phyloP scores from a whole-genome alignment of 441 rosid species.

The Brassica hybrid region DNA sequence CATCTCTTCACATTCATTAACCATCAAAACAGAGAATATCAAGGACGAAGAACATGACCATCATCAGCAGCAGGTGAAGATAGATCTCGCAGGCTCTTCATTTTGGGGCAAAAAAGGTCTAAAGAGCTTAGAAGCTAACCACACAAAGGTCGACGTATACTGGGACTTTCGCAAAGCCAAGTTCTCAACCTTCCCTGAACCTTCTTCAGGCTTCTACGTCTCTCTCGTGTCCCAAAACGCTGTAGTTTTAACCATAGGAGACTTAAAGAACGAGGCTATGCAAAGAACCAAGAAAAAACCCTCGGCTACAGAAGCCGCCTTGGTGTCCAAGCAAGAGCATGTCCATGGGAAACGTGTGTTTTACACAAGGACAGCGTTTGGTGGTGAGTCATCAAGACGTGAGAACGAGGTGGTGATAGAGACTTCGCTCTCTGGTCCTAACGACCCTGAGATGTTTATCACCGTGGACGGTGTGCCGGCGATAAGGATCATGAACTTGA shows the following conservation, averaged over 20 bases:
- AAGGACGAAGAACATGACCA: constrained; percentile 45
- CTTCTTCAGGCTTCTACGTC: constrained; percentile 68
- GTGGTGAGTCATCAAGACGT: constrained; percentile 34
- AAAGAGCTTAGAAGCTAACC: constrained; percentile 59
- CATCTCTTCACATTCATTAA: constrained; percentile 55
- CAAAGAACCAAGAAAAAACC: constrained; percentile 63
- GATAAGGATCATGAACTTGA: constrained; percentile 62
- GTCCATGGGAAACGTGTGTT: constrained; percentile 68
- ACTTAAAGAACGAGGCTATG: constrained; percentile 62
- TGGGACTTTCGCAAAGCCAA: constrained; percentile 82
- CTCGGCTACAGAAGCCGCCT: constrained; percentile 51
- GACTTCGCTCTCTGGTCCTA: constrained; percentile 55
- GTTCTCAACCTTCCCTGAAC: constrained; percentile 64
- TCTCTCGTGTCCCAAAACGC: constrained; percentile 59
- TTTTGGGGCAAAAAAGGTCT: constrained; percentile 82
- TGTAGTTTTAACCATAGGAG: constrained; percentile 63
- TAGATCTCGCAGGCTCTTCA: constrained; percentile 70
- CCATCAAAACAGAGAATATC: constrained; percentile 53
- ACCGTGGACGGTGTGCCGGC: constrained; percentile 59
- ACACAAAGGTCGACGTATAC: constrained; percentile 53
- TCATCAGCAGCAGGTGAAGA: constrained; percentile 50
- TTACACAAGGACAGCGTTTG: constrained; percentile 56
- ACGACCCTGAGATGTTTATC: constrained; percentile 84
- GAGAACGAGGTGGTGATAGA: constrained; percentile 71
- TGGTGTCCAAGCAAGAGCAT: constrained; percentile 77